A percentile compares a stretch with the other conserved stretches of the same genome.
Conservation (phyloP, 2,329 filamentous ascomycete genomes). For the Aureobasidium sp. region DNA sequence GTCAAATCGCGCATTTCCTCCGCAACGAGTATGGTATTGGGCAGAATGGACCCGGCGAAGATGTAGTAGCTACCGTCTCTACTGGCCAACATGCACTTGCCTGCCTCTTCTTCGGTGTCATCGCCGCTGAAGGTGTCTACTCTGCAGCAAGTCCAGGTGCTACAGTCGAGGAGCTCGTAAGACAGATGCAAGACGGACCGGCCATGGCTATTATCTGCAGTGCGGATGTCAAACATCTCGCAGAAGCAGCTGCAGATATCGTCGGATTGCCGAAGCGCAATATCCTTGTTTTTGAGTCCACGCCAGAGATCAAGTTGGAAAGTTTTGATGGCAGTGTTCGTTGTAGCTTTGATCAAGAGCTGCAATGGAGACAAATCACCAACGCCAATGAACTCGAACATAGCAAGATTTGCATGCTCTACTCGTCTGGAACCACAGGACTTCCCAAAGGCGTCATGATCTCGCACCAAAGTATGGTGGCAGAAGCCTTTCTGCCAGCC, state of each 20-base stretch:
- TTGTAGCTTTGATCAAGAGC: slow-evolving; percentile 23
- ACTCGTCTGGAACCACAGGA: slow-evolving; percentile 40
- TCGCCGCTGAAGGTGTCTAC: slow-evolving; percentile 52
- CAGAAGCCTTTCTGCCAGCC: slow-evolving; percentile 5
- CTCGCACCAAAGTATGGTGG: slow-evolving; percentile 21
- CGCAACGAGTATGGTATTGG: slow-evolving; percentile 47
- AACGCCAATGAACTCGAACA: slow-evolving; percentile 39
- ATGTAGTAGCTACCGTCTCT: slow-evolving; percentile 49
- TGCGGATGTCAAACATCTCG: slow-evolving; percentile 39
- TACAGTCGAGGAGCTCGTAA: slow-evolving; percentile 43
- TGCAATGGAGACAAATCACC: slow-evolving; percentile 48
- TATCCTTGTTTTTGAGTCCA: slow-evolving; percentile 35
- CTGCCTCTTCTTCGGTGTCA: slow-evolving; percentile 45
- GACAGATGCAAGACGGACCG: slow-evolving; percentile 36
- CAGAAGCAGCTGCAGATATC: slow-evolving; percentile 41
- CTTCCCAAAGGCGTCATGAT: slow-evolving; percentile 33
- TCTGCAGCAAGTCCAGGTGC: slow-evolving; percentile 45
- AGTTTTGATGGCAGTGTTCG: not conserved
- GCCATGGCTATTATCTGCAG: slow-evolving; percentile 39
- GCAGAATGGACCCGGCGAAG: slow-evolving; percentile 36
- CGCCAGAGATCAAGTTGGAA: not conserved
- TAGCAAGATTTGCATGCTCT: slow-evolving; percentile 35
- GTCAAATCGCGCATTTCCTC: slow-evolving; percentile 47
- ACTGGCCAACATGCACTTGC: slow-evolving; percentile 49
- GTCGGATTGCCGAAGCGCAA: slow-evolving; percentile 37